Conservation (phyloP, 192 early-diverging fungal species). For the Umbelopsis sp. region DNA sequence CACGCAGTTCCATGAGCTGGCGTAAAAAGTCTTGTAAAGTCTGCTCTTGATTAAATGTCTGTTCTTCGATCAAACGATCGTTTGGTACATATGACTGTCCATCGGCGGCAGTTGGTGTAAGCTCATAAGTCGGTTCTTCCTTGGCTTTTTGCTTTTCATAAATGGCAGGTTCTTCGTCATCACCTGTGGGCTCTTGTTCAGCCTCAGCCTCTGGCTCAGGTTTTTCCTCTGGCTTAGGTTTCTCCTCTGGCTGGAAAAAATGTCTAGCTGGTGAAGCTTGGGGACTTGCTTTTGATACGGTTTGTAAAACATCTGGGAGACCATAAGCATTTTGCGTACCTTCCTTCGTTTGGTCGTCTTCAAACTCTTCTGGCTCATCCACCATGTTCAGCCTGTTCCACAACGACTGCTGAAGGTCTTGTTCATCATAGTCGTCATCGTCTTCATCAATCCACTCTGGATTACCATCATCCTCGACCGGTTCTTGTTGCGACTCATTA, state of each 20-base stretch:
- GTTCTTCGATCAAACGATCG: not conserved
- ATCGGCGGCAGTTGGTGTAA: not conserved
- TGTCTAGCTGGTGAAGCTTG: no score
- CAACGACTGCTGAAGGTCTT: not conserved
- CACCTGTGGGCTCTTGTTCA: no score
- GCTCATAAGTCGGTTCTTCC: not conserved
- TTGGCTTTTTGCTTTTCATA: not conserved
- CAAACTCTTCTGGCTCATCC: not conserved
- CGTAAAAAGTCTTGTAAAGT: not conserved
- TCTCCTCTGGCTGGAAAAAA: no score
- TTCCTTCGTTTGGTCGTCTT: not conserved
- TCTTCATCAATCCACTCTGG: conserved; percentile 6
- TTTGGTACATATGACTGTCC: not conserved
- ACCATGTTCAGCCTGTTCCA: not conserved
- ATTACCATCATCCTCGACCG: conserved; percentile 1
- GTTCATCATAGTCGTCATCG: not conserved
- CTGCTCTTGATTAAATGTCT: not conserved
- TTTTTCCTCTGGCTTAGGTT: no score
- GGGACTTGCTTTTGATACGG: no score
- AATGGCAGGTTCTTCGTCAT: no score
- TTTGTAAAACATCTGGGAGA: no score
- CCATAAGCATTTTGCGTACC: no score
- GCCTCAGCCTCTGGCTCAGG: no score
- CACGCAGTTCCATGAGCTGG: not conserved
- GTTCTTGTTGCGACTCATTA: not conserved